phyloP scores from a whole-genome alignment of 331 rosid species.

The Malus hybrid region DNA sequence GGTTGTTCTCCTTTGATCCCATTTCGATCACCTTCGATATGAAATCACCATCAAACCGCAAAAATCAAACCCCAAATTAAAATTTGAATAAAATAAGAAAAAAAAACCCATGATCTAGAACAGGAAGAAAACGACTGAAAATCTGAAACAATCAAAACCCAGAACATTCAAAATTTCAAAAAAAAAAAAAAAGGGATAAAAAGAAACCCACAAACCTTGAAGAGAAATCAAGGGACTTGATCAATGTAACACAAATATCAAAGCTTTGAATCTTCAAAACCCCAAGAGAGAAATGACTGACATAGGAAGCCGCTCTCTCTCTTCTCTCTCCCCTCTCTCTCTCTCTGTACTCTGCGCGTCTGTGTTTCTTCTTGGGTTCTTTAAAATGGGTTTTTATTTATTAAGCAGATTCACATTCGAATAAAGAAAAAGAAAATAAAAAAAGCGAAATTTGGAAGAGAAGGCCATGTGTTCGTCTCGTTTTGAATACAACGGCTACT shows the following conservation, averaged over 20 bases:
- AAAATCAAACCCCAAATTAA: not conserved
- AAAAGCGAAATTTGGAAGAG: constrained; percentile 1
- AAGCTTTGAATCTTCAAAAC: not conserved
- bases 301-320: not conserved
- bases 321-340: not conserved
- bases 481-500: constrained; percentile 47
- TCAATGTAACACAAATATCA: not conserved
- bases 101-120: constrained; percentile 15
- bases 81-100: not conserved
- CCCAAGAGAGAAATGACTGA: not conserved
- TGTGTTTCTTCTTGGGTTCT: constrained; percentile 6
- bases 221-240: not conserved
- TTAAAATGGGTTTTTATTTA: constrained; percentile 6
- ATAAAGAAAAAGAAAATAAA: not conserved
- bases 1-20: constrained; percentile 36
- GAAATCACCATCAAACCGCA: not conserved
- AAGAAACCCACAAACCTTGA: constrained; percentile 7
- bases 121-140: not conserved
- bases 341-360: not conserved
- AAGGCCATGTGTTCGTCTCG: not conserved
- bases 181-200: not conserved
- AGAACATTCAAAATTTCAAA: not conserved
- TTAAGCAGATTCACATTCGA: not conserved
- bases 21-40: constrained; percentile 12
- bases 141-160: constrained; percentile 9